These are phyloP conservation scores for Oryza longistaminata DNA, from an alignment of 176 grass and related monocot species.

Conservation along the genomic window DNA sequence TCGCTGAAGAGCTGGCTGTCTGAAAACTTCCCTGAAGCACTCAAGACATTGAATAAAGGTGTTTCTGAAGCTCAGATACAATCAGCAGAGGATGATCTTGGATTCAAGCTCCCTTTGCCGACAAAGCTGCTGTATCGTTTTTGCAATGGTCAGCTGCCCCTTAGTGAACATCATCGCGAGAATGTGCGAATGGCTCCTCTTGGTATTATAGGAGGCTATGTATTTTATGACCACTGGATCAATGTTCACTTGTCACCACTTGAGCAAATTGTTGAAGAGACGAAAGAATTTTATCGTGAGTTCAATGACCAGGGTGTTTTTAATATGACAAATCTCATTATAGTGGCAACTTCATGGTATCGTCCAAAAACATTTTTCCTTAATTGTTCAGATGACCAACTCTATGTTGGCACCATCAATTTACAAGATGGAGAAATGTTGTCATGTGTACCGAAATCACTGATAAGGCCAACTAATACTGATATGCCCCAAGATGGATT, in stretches of 20 bases:
- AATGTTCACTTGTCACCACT: conserved; percentile 86
- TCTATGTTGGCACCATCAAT: conserved; percentile 75
- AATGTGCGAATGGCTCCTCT: conserved; percentile 35
- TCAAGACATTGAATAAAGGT: conserved; percentile 69
- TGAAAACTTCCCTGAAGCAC: conserved; percentile 84
- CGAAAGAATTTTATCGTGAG: conserved; percentile 37
- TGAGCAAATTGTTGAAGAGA: conserved; percentile 57
- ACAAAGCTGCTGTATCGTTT: conserved; percentile 86
- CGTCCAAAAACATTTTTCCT: conserved; percentile 63
- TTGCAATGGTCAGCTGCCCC: conserved; percentile 85
- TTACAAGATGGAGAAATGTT: conserved; percentile 63
- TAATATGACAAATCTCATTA: conserved; percentile 44
- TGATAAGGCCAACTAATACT: conserved; percentile 52
- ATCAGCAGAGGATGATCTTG: conserved; percentile 59
- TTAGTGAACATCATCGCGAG: conserved; percentile 6
- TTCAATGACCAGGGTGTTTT: conserved; percentile 29
- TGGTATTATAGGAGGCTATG: conserved; percentile 90
- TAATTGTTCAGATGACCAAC: conserved; percentile 70
- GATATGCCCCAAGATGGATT: conserved; percentile 75
- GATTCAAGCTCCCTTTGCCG: conserved; percentile 71
- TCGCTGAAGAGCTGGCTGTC: conserved; percentile 71
- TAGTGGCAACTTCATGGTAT: conserved; percentile 70
- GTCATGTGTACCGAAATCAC: conserved; percentile 66
- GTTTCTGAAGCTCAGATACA: conserved; percentile 75
- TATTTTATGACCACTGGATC: conserved; percentile 55